Evolutionary conservation across 768 basidiomycete genomes (phyloP), one percentile per base, ranked within the genome.

Genomic region (Pholiota molesta): DNA sequence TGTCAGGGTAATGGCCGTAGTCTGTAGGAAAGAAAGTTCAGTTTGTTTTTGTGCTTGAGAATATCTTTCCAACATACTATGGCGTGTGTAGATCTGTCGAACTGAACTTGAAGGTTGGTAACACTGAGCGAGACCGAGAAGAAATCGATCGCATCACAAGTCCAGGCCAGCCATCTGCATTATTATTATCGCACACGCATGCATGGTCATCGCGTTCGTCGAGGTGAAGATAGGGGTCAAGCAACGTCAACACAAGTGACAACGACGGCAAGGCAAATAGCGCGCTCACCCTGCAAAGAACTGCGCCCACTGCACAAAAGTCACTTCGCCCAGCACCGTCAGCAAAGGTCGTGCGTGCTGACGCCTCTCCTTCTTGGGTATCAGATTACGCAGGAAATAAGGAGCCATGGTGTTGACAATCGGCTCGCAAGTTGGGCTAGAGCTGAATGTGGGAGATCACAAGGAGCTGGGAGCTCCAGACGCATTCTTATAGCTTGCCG

Each of bases 1-100:
- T 0, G 96, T 97, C 53, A 97, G 81, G 6, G 96, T 97, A 71
- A 99, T 95, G 5, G 93, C 84, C 19, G 88, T 87, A 52, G 92
- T 92, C 82, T 83, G 63, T 45, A 14, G 29, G 19, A 21, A 33
- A 33, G 26, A 39, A 52, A 33, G 19, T 52, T 19, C 51, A 14
- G 19, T 54, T 31, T 23, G 39, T 21, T 19, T 29, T 26, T 17
- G 14, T 8, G 16, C 14, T 5, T 37, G 14, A 58, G 16, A 47
- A 52, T n/a, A 28, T 37, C 3, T 31, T 42, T 49, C 10, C 64
- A 28, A 66, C 69, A 8, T 44, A 72, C 71, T 31, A 72, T 72
- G 26, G 64, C 57, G 47, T 67, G 60, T n/a, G 69, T 69, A 0
- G 63, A 56, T 40, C 54, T 63, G 9, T 60, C 17, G 60, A 73